Evolutionary conservation across 768 basidiomycete genomes (phyloP).

Genomic region (Calocybe indica): DNA sequence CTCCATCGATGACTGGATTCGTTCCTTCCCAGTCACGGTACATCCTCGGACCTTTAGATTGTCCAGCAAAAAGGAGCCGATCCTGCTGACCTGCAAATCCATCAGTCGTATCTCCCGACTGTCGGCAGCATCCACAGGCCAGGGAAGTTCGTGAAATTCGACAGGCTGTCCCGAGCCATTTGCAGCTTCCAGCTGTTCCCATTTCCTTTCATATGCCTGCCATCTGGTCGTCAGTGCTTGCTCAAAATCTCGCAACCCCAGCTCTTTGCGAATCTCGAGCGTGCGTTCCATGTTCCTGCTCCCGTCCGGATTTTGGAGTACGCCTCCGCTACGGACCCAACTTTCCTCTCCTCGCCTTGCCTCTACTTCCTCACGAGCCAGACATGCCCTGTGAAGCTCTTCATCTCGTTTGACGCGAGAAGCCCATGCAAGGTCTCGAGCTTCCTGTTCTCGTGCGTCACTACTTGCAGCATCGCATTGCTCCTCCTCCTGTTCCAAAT

Average conservation of each 20-base stretch:
- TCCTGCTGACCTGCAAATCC: conserved; percentile 29
- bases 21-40: conserved; percentile 39
- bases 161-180: conserved; percentile 6
- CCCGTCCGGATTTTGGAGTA: conserved; percentile 44
- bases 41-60: conserved; percentile 35
- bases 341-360: conserved; percentile 46
- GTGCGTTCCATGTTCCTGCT: conserved; percentile 47
- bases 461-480: too few relatives aligned
- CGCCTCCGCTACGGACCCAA: conserved; percentile 56
- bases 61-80: conserved; percentile 48
- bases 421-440: neutral
- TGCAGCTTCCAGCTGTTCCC: conserved; percentile 33
- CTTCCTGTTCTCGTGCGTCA: too few relatives aligned
- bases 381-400: conserved; percentile 7
- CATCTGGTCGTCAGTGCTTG: conserved; percentile 32
- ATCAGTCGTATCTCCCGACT: conserved; percentile 13
- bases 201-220: conserved; percentile 48
- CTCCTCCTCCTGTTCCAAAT: too few relatives aligned
- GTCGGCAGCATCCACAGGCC: conserved; percentile 38
- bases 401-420: conserved; percentile 2
- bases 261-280: conserved; percentile 38
- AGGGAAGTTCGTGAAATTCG: conserved; percentile 54
- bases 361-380: conserved; percentile 31
- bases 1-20: conserved; percentile 53
- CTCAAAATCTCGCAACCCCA: conserved; percentile 39